Base-by-base conservation (phyloP, 768 basidiomycete genomes). In the Pisolithus albus region DNA sequence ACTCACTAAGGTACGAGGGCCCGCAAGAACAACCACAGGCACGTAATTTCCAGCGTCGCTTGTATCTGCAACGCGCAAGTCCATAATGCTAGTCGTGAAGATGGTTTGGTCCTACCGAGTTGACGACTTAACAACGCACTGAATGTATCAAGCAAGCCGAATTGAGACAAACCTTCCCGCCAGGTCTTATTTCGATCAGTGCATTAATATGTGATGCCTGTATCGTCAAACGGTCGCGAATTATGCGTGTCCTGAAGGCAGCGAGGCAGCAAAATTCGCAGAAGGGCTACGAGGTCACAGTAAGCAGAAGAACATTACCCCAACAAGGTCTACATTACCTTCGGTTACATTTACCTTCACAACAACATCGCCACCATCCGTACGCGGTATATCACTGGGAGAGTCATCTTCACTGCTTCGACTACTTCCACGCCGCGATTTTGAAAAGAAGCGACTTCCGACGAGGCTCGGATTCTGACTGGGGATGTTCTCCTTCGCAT, bases 361-460 rank as follows among this genome's bases (percentile, higher is more conserved):
- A 6, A 78, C 70, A 1, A 67, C 75, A 62, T 79, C 77, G 39
- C 71, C 71, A 9, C 55, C 55, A 47, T 60, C 58, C 23, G 39
- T 24, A 6, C 39, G 41, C 9, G 18, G 36, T 52, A 50, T 46
- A 41, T 16, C 47, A 44, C 45, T 54, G 13, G 62, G 46, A 40
- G 62, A 61, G 40, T 60, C 62, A 37, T 71, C 74, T 47, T 70
- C 74, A 6, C 68, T 68, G 43, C 70, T 70, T 10, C 70, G 68
- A n/a, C 80, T 81, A 18, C 59, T 62, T 36, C 54, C 55, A 30
- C 62, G 66, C 47, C 61, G 64, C 39, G 63, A 51, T 55, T 75
- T 78, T 0, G 75, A 70, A 54, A 90, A 89, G 68, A 82, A 93
- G 32, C 82, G 79, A 59, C 89, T 91, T 36, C 88, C 90, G 50